A percentile compares a stretch with the other conserved stretches of the same genome.
These are phyloP conservation scores for Colletotrichum sp. DNA, from an alignment of 2,329 filamentous ascomycete species.

Conservation along the genomic window DNA sequence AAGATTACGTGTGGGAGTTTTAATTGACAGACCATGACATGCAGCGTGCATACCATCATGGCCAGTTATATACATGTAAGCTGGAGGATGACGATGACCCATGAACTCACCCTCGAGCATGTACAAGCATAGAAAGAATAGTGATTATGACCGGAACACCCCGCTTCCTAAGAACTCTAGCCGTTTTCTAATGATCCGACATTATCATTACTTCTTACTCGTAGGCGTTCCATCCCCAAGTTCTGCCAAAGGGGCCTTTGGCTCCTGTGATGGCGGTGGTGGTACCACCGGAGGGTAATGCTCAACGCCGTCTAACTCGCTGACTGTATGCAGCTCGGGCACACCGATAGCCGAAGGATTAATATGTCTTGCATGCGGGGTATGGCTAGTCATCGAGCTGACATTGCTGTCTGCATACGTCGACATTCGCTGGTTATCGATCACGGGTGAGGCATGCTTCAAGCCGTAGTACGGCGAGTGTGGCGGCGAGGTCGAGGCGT, in stretches of 20 bases:
- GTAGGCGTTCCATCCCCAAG: not conserved
- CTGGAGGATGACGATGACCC: not conserved
- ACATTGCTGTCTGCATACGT: constrained; percentile 5
- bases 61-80: not conserved
- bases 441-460: constrained; percentile 1
- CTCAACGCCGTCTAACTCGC: constrained; percentile 2
- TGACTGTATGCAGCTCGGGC: constrained; percentile 1
- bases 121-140: not conserved
- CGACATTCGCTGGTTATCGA: constrained; percentile 1
- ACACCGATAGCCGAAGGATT: not conserved
- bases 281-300: not conserved
- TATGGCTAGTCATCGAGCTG: not conserved
- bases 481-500: not conserved
- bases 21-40: not conserved
- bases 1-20: not conserved
- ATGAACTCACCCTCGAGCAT: not conserved
- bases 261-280: not conserved
- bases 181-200: no score
- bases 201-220: not conserved
- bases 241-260: not conserved
- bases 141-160: not conserved
- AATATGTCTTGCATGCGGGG: not conserved
- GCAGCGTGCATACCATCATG: not conserved
- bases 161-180: not conserved
- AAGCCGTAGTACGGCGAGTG: constrained; percentile 3